These are phyloP conservation scores for Bryopsis sp. DNA, from an alignment of 139 green algal species.

Conservation along the genomic window DNA sequence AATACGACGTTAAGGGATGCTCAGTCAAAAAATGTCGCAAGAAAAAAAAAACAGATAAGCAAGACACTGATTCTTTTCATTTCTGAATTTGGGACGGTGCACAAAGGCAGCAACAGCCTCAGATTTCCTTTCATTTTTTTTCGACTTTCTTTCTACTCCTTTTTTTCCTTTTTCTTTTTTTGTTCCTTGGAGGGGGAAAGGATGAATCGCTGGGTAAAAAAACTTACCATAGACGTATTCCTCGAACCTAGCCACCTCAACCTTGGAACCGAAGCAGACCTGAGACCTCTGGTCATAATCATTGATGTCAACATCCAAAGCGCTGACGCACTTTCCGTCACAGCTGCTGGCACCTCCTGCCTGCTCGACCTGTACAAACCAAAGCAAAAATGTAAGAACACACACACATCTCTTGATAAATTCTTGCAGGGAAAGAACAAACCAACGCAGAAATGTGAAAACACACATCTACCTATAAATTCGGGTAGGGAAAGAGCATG, in stretches of 20 bases:
- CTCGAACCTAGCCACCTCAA: constrained; percentile 81
- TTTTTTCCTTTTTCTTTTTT: no score
- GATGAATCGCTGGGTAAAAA: constrained; percentile 36
- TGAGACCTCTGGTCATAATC: constrained; percentile 80
- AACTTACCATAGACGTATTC: constrained; percentile 76
- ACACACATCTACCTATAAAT: neutral
- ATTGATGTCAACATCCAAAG: constrained; percentile 69
- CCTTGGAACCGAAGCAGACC: constrained; percentile 81
- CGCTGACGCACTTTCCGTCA: constrained; percentile 65
- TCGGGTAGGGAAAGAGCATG: no score
- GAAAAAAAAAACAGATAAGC: no score
- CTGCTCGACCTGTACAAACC: constrained; percentile 55
- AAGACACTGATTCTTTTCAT: no score
- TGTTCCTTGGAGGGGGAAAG: no score
- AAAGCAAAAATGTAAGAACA: neutral
- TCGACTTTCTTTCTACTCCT: no score
- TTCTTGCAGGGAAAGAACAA: neutral
- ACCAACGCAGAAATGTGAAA: neutral
- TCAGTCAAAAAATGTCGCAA: no score
- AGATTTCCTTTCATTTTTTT: no score
- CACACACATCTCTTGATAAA: neutral
- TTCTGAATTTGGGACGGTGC: no score
- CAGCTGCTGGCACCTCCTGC: constrained; percentile 67
- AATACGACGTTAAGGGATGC: no score
- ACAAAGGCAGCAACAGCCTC: no score